phyloP scores from a whole-genome alignment of 768 basidiomycete genomes.

The Neoboletus brunneissimus region DNA sequence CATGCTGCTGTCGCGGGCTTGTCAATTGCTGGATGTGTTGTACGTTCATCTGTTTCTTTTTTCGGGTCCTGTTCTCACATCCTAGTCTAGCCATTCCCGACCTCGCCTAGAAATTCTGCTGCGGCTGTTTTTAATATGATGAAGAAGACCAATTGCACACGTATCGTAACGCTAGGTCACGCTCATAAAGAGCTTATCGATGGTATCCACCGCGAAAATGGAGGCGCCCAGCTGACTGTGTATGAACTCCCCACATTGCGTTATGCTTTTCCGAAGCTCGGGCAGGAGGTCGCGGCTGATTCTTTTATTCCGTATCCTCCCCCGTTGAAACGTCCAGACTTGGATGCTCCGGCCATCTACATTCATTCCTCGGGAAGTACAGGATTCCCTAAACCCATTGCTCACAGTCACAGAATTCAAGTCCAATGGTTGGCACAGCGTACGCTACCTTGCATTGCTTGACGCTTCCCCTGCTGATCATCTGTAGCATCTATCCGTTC shows the following conservation, averaged over 20 bases:
- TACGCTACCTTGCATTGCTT: slow-evolving; percentile 18
- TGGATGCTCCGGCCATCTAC: slow-evolving; percentile 41
- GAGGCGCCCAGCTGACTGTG: slow-evolving; percentile 2
- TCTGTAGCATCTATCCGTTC: slow-evolving; percentile 1
- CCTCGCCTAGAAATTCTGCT: slow-evolving; percentile 42
- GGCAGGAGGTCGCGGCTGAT: slow-evolving; percentile 26
- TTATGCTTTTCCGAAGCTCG: slow-evolving; percentile 42
- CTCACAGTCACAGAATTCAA: slow-evolving; percentile 33
- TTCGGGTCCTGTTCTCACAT: slow-evolving; percentile 20
- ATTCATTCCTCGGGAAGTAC: slow-evolving; percentile 52
- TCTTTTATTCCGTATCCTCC: slow-evolving; percentile 19
- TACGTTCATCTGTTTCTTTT: slow-evolving; percentile 29
- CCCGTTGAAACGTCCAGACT: slow-evolving; percentile 10
- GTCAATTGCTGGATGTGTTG: slow-evolving; percentile 38
- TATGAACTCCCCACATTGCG: slow-evolving; percentile 20
- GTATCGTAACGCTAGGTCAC: slow-evolving; percentile 18
- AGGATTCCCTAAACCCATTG: slow-evolving; percentile 48
- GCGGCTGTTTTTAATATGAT: slow-evolving; percentile 35
- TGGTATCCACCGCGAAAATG: background rate
- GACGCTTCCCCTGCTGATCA: background rate
- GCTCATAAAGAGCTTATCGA: slow-evolving; percentile 19
- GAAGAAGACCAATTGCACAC: slow-evolving; percentile 18
- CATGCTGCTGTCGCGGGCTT: slow-evolving; percentile 35
- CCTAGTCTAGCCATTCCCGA: slow-evolving; percentile 31
- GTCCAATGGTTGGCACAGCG: slow-evolving; percentile 36